Percentiles rank a stretch among this genome's conserved stretches.
Evolutionary conservation across 2,329 filamentous ascomycete species (phyloP).

Genomic region (Cytospora mali): DNA sequence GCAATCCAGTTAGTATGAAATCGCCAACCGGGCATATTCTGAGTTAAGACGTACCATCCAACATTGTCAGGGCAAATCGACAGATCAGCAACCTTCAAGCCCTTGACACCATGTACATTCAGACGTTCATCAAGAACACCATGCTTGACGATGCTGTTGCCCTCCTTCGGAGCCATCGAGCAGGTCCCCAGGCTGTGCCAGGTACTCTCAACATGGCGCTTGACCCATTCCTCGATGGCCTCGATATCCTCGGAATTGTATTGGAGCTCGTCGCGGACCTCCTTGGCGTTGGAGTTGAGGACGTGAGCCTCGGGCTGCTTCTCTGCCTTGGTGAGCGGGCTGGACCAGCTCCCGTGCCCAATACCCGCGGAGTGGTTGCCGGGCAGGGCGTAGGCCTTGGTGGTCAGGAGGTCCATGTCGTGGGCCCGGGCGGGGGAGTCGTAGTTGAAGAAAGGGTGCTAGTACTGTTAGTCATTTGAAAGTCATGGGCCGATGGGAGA

Average conservation of each 20-base stretch:
- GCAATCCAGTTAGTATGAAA: constrained; percentile 18
- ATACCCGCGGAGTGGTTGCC: constrained; percentile 73
- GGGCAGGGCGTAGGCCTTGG: constrained; percentile 73
- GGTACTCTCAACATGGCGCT: constrained; percentile 75
- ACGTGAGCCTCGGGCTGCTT: constrained; percentile 47
- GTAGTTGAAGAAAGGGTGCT: constrained; percentile 72
- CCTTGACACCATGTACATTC: constrained; percentile 76
- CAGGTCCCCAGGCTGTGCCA: constrained; percentile 72
- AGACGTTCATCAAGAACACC: constrained; percentile 77
- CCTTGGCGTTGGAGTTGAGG: constrained; percentile 66
- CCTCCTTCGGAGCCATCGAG: constrained; percentile 75
- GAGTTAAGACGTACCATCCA: constrained; percentile 50
- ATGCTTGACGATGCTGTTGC: constrained; percentile 80
- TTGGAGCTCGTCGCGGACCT: constrained; percentile 63
- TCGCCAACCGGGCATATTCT: neutral
- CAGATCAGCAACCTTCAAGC: constrained; percentile 76
- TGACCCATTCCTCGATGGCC: constrained; percentile 61
- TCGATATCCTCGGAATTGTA: constrained; percentile 65
- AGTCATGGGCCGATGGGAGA: rapidly evolving
- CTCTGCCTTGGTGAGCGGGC: constrained; percentile 57
- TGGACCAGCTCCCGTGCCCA: constrained; percentile 72
- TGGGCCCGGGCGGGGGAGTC: constrained; percentile 69
- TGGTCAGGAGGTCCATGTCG: constrained; percentile 75
- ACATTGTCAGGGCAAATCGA: constrained; percentile 80
- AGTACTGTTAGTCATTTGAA: constrained; percentile 38